phyloP scores from a whole-genome alignment of 169 alveolate species.

The Plasmodium cynomolgi region DNA sequence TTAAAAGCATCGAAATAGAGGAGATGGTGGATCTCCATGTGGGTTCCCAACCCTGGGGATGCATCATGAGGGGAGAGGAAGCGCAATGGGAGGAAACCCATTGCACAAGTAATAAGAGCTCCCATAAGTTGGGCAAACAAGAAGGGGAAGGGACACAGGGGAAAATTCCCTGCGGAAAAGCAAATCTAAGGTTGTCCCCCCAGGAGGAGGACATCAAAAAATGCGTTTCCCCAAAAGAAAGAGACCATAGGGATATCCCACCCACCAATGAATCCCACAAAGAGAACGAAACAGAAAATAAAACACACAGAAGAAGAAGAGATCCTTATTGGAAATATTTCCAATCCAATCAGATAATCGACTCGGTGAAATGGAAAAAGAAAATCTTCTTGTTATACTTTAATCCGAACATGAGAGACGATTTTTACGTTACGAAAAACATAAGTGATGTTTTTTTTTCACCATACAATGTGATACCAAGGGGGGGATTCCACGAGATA shows the following conservation, averaged over 20 bases:
- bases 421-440: constrained; percentile 24
- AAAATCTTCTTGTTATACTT: constrained; percentile 21
- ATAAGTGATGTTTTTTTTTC: constrained; percentile 16
- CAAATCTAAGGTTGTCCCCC: not conserved
- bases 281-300: not conserved
- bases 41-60: not conserved
- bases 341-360: constrained; percentile 11
- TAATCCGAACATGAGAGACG: not conserved
- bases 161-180: not conserved
- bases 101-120: not conserved
- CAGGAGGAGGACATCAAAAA: not conserved
- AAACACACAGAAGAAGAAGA: not conserved
- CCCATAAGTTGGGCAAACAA: not conserved
- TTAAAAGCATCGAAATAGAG: constrained; percentile 45
- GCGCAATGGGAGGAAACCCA: not conserved
- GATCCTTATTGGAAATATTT: not conserved
- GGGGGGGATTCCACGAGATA: not conserved
- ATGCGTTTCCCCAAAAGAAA: not conserved
- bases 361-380: constrained; percentile 10
- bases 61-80: not conserved
- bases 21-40: constrained; percentile 35
- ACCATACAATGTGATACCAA: not conserved
- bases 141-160: not conserved
- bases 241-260: not conserved
- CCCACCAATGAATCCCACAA: not conserved